Base-by-base conservation (phyloP, 768 basidiomycete species). In the Tylopilus subfusipes region DNA sequence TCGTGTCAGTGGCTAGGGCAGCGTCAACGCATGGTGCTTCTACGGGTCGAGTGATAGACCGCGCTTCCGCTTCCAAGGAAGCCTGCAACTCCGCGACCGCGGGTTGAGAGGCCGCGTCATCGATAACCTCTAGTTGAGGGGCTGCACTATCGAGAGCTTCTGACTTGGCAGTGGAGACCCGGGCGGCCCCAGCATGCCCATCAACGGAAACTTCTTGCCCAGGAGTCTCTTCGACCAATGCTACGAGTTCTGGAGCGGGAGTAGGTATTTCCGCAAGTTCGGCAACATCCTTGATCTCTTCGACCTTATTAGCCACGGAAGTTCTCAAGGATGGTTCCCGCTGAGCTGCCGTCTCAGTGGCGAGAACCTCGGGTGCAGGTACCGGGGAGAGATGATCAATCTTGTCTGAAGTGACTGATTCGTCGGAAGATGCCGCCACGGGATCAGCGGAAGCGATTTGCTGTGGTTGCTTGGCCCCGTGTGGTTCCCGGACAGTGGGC, bases 171-270 rank as follows among this genome's bases (percentile, higher is more conserved):
- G 38, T 29, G 34, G 48, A 40, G 52, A 19, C 13, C 39, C 48
- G 54, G 19, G 44, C 16, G 36, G 30, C 21, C 21, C 40, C 56
- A 19, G 12, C 42, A 36, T 14, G 40, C 19, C 34, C 48, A 33
- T 40, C 39, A 52, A 24, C 50, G 30, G 42, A 45, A 44, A 18
- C 33, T 12, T 51, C 65, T 38, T 27, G 50, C 6, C 53, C 24
- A 47, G 57, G 53, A 9, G 63, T 65, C 45, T 62, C 65, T 25
- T 56, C 56, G 18, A 55, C 56, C 14, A 67, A 22, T 3, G 42
- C 27, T 42, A 56, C 47, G 22, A 11, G 42, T 48, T 59, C 62
- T 24, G 57, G 48, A 18, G 44, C 43, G 29, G 62, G 55, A 12
- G 59, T 64, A 36, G 50, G 40, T 47, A 55, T 47, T 34, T 52